These are phyloP conservation scores for Fusarium xyrophilum DNA, from an alignment of 2,329 filamentous ascomycete genomes.

Conservation along the genomic window DNA sequence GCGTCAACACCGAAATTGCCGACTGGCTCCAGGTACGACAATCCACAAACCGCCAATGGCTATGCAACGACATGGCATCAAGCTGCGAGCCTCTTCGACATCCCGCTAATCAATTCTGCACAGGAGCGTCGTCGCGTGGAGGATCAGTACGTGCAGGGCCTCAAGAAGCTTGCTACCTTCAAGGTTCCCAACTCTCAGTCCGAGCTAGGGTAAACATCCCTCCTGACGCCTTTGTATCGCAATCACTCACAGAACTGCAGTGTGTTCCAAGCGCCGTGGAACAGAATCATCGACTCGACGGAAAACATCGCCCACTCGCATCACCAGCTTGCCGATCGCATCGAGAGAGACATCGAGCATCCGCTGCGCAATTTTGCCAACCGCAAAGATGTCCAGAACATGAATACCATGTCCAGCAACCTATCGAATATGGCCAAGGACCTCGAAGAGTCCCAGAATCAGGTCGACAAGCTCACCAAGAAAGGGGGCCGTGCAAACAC, in stretches of 20 bases:
- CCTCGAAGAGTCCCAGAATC: conserved; percentile 82
- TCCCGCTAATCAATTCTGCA: conserved; percentile 14
- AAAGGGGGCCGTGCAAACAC: conserved; percentile 80
- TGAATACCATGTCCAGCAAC: conserved; percentile 83
- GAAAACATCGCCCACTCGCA: conserved; percentile 85
- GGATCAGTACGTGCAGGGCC: conserved; percentile 82
- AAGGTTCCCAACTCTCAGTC: conserved; percentile 76
- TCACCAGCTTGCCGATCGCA: conserved; percentile 76
- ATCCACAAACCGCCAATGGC: conserved; percentile 12
- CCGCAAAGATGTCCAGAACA: conserved; percentile 79
- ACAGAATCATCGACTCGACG: conserved; percentile 80
- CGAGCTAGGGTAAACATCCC: conserved; percentile 78
- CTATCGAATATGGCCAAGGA: conserved; percentile 82
- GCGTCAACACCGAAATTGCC: conserved; percentile 87
- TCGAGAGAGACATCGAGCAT: conserved; percentile 87
- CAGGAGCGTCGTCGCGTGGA: conserved; percentile 94
- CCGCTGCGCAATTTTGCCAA: conserved; percentile 78
- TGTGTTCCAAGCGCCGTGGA: conserved; percentile 90
- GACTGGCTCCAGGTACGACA: conserved; percentile 89
- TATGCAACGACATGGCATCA: neutral
- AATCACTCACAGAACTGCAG: conserved; percentile 56
- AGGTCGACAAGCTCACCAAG: conserved; percentile 80
- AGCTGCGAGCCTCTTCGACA: neutral
- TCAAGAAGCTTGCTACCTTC: conserved; percentile 81
- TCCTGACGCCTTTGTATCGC: neutral